Evolutionary conservation across 164 flowering plant species (phyloP).

Genomic region (Paratinospora sagittata): DNA sequence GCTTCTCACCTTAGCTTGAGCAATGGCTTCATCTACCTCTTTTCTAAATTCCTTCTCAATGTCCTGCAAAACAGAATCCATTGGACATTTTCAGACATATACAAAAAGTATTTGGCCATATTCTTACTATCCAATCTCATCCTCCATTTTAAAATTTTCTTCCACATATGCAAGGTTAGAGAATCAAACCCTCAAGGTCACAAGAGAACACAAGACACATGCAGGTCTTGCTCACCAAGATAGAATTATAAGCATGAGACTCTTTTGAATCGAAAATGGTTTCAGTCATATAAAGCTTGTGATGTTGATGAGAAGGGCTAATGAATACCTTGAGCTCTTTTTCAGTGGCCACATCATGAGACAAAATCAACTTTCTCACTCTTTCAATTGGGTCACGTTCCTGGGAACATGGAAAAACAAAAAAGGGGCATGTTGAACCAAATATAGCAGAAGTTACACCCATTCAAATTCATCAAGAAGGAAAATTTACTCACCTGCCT

Average conservation of each 20-base stretch:
- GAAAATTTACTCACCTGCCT: constrained; percentile 58
- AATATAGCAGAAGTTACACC: not conserved
- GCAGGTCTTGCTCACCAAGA: not conserved
- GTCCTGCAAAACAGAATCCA: constrained; percentile 41
- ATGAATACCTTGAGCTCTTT: constrained; percentile 78
- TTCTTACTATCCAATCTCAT: not conserved
- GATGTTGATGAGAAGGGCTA: not conserved
- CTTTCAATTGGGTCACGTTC: constrained; percentile 98
- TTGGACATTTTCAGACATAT: not conserved
- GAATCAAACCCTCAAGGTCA: no score
- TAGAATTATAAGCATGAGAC: not conserved
- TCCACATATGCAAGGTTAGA: no score
- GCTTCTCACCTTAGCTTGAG: constrained; percentile 77
- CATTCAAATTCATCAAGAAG: not conserved
- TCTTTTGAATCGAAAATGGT: not conserved
- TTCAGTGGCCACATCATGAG: constrained; percentile 83
- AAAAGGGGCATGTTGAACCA: not conserved
- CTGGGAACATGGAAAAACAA: constrained; percentile 29
- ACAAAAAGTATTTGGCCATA: not conserved
- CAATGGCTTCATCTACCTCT: constrained; percentile 94
- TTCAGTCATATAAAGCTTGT: not conserved
- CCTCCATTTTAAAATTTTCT: not conserved
- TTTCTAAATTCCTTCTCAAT: constrained; percentile 79
- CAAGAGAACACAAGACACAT: not conserved
- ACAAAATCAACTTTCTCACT: constrained; percentile 63